Evolutionary conservation across 345 rosid species (phyloP), one percentile per base, ranked within the genome.

Genomic region (Boechera retrofracta): DNA sequence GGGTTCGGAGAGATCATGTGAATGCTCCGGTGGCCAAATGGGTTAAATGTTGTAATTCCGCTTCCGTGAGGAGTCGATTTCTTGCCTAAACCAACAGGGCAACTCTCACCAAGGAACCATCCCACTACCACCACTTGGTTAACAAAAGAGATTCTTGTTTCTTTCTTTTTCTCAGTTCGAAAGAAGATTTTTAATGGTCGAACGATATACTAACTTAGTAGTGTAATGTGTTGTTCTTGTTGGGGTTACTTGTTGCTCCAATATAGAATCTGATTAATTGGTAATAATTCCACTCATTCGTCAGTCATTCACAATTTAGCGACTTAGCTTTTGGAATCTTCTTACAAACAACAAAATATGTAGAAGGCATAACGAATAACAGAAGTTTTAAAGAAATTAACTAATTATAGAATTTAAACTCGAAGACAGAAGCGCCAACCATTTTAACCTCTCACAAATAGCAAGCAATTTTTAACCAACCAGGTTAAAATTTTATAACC

Each of bases 361-460:
- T 33, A 55, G 10, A 16, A 31, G 11, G 11, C 10, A 16, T 44
- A 57, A 57, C 65, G 15, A 56, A 41, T 28, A 41, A 29, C 28
- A 69, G n/a, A 67, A 36, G 5, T 21, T 21, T 21, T 21, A 5
- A n/a, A 6, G 3, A 38, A 60, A 36, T n/a, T 9, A 35, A 28
- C 78, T 67, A 78, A 67, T 66, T 65, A 66, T 78, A 67, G 81
- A 71, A 72, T 59, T 60, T 10, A 66, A 67, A 59, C 6, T 28
- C 6, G 1, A 65, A 57, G 6, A 36, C 38, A 71, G 62, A 71
- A 72, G 74, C 51, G 64, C 49, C 78, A 78, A 28, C 18, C 74
- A 53, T 53, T 69, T 73, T 66, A 56, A n/a, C 71, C 70, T 53
- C 64, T 67, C 73, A 57, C 65, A 79, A 79, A 58, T 73, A 73